Base-by-base conservation (phyloP, 139 green algal genomes). In the Chlamydomonas applanata region DNA sequence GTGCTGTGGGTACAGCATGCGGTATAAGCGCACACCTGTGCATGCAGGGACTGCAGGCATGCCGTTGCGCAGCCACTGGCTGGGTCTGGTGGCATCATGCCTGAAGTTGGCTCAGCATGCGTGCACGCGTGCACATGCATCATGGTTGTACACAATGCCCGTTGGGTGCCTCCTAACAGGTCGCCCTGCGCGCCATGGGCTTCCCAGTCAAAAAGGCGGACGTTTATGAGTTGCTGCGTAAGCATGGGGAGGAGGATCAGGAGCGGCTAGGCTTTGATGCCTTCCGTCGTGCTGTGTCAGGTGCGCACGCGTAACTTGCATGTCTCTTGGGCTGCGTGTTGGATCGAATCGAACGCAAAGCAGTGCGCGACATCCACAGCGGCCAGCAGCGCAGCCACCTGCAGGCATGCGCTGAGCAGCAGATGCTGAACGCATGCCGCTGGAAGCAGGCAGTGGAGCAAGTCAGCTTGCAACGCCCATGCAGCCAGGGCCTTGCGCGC, bases 121-220 rank as follows among this genome's bases (percentile, higher is more conserved):
- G 16, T 32, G 24, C 19, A 62, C n/a, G n/a, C n/a, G n/a, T n/a
- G n/a, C n/a, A n/a, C n/a, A n/a, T 46, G 30, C 7, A 13, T 20
- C 11, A 13, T 52, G 62, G 62, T 70, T 20, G 27, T 70, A 32
- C 57, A 66, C 16, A 22, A 66, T 35, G 17, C 32, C 27, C 16
- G 30, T 13, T 32, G 36, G 14, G 20, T 56, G 29, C 45, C n/a
- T 73, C 2, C 29, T 57, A 74, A 16, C 75, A 85, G 79, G 79
- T 84, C 34, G 80, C 83, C 0, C 52, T 89, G 7, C 60, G 77
- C n/a, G 83, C 83, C 1, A 64, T 89, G 27, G 83, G 83, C 20
- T 89, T 89, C 35, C 71, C 64, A n/a, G 77, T 82, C 0, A 82
- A 85, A 44, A 89, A 86, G n/a, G 63, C 77, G 14, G 83, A 89